Base-by-base conservation (phyloP, 805 yeast genomes). In the Yarrowia sp. region DNA sequence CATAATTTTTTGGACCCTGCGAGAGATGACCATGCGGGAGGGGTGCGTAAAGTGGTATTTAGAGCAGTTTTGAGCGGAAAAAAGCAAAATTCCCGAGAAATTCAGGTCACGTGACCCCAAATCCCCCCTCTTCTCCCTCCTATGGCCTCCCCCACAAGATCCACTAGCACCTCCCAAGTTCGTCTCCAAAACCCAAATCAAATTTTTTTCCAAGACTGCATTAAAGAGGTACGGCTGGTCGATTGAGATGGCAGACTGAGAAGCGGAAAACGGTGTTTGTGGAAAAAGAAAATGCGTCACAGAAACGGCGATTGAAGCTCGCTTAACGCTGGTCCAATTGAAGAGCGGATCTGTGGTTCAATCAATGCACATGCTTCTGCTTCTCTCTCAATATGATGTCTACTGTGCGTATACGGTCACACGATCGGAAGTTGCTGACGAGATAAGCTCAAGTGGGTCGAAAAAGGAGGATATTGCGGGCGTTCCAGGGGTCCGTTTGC, bases 361-460 rank as follows among this genome's bases (percentile, higher is more conserved):
- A n/a, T n/a, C n/a, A n/a, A n/a, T n/a, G n/a, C n/a, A n/a, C n/a
- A n/a, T n/a, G n/a, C n/a, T n/a, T n/a, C n/a, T n/a, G n/a, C n/a
- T n/a, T n/a, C n/a, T n/a, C n/a, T n/a, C n/a, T n/a, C n/a, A n/a
- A n/a, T n/a, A n/a, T n/a, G n/a, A n/a, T n/a, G 14, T 35, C 8
- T 6, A 12, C 39, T 16, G 8, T 27, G 21, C 29, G 25, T 18
- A 27, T 29, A 29, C 24, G 51, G 51, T 44, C 51, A 29, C 51
- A 44, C 51, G 51, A 44, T 44, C 51, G 21, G 9, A 12, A 13
- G 47, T 44, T 42, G 49, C 49, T 42, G 22, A 10, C 6, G 8
- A 24, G 51, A 44, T 44, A 44, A 44, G 35, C 51, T 44, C 35
- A 29, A 21, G 51, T 44, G 51, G 51, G 25, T 44, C 51, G 8